Base-by-base conservation (phyloP, 148 eudicot species). In the Nyssa sinensis region DNA sequence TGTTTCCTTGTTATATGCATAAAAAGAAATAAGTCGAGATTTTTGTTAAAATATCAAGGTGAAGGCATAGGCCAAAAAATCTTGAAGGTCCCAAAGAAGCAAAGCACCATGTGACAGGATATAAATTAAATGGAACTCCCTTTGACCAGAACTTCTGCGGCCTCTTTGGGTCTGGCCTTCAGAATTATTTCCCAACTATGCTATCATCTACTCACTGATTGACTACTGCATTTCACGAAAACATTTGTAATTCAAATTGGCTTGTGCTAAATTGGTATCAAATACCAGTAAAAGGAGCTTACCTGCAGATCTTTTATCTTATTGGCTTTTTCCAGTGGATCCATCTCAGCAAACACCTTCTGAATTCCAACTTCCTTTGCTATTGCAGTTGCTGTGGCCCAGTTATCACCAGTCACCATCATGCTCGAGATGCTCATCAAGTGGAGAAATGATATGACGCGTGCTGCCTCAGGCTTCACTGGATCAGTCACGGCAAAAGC, bases 321-420 rank as follows among this genome's bases (percentile, higher is more conserved):
- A 34, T 81, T 88, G 35, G 94, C 96, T 87, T 95, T 95, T 64
- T 96, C 97, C 66, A 88, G 71, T 25, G 98, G 98, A 75, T 89
- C 97, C 30, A 92, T 90, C 82, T 95, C 98, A 63, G 98, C 98
- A 85, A 85, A 89, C 76, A 95, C 93, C 76, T 82, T 79, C 63
- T 73, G 55, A 24, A 95, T 92, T 58, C 97, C 97, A 75, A 90
- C 96, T 80, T 90, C 91, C 74, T 69, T 85, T 17, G 87, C 98
- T 75, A 95, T 87, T 62, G 97, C 97, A 47, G 67, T 81, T 66
- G 98, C 98, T 65, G 96, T 95, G 32, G 96, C 91, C 96, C 93
- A 90, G 75, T 95, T 95, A 84, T 95, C 98, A 76, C 98, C 98
- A 37, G 97, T 95, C 62, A 95, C 91, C 96, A 95, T 92, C 82